A percentile compares a stretch with the other conserved stretches of the same genome.
phyloP scores from a whole-genome alignment of 768 basidiomycete species.

The Podaxis sp. region DNA sequence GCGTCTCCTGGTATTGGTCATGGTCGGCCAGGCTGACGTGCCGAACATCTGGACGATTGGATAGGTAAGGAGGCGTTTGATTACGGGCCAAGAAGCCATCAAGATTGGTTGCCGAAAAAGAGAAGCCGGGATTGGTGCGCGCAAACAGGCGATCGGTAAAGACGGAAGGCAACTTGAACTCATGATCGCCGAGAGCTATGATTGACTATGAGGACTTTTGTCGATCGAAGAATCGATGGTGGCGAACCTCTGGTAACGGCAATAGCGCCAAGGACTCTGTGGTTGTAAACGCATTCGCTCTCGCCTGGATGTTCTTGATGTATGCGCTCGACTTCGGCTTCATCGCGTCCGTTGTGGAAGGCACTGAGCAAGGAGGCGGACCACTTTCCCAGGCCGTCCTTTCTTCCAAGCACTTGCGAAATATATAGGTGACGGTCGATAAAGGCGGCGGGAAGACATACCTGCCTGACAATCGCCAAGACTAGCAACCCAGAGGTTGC shows the following conservation, averaged over 20 bases:
- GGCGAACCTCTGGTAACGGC: conserved; percentile 55
- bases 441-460: conserved; percentile 18
- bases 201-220: background rate
- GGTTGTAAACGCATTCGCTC: conserved; percentile 38
- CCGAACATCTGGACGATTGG: conserved; percentile 40
- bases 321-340: conserved; percentile 40
- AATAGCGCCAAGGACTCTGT: conserved; percentile 53
- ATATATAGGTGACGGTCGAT: background rate
- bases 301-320: conserved; percentile 48
- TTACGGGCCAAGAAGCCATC: conserved; percentile 45
- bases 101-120: conserved; percentile 31
- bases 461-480: conserved; percentile 58
- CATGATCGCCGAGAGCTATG: conserved; percentile 53
- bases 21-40: conserved; percentile 34
- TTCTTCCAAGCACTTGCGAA: conserved; percentile 41
- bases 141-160: conserved; percentile 50
- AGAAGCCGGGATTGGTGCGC: conserved; percentile 38
- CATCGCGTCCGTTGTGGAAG: conserved; percentile 51
- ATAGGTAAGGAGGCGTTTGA: conserved; percentile 54
- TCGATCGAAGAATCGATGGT: background rate
- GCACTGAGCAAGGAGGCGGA: conserved; percentile 39
- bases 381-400: conserved; percentile 35
- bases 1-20: conserved; percentile 19
- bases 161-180: conserved; percentile 50
- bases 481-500: conserved; percentile 56